These are phyloP conservation scores for Mycena galericulata DNA, from an alignment of 768 basidiomycete species.

Conservation along the genomic window DNA sequence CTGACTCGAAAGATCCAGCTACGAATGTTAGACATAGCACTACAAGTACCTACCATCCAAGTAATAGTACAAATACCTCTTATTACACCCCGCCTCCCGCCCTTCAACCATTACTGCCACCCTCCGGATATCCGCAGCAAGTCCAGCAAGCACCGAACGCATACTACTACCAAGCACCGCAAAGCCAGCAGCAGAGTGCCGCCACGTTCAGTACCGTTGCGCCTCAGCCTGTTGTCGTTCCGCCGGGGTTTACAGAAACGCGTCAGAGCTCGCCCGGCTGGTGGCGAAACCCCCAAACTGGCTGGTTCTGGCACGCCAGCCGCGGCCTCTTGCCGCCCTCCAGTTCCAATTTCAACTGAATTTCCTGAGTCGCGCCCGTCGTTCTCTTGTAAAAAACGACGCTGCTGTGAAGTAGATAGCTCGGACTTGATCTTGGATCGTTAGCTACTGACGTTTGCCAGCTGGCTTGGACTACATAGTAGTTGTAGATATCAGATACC, in stretches of 20 bases:
- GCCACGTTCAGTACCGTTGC: slow-evolving; percentile 5
- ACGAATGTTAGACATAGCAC: slow-evolving; percentile 14
- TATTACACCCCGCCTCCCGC: background rate
- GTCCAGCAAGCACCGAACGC: background rate
- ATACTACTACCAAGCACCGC: background rate
- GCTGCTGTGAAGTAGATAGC: too few relatives aligned
- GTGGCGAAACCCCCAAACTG: slow-evolving; percentile 28
- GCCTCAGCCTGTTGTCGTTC: slow-evolving; percentile 21
- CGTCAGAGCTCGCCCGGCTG: slow-evolving; percentile 10
- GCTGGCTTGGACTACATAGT: too few relatives aligned
- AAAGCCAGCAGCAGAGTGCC: background rate
- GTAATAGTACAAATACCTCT: slow-evolving; percentile 20
- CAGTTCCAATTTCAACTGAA: background rate
- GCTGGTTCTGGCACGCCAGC: slow-evolving; percentile 29
- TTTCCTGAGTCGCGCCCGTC: background rate
- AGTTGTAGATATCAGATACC: too few relatives aligned
- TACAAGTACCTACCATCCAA: slow-evolving; percentile 10
- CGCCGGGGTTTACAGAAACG: slow-evolving; percentile 27
- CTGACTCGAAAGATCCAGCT: background rate
- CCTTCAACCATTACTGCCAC: background rate
- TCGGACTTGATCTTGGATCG: too few relatives aligned
- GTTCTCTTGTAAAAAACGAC: too few relatives aligned
- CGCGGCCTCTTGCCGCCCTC: slow-evolving; percentile 23
- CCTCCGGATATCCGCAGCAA: slow-evolving; percentile 12
- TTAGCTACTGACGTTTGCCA: too few relatives aligned